Base-by-base conservation (phyloP, 208 protist species). In the Porcisia hertigi region DNA sequence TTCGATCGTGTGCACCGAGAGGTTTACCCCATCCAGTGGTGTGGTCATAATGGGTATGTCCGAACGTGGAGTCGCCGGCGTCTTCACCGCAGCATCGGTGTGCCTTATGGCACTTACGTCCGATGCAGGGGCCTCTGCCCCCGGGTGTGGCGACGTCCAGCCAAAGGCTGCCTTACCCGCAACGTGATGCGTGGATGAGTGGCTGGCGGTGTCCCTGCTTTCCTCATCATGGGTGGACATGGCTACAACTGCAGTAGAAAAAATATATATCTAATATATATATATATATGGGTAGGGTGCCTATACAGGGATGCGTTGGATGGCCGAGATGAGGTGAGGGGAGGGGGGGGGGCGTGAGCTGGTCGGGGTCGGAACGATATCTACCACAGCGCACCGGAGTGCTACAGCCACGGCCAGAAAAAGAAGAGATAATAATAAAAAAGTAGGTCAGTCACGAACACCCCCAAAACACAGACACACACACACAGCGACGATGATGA, bases 101-200 rank as follows among this genome's bases (percentile, higher is more conserved):
- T 53, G 59, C 55, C 39, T 58, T 30, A 47, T 43, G 12, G 57
- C 41, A 12, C 63, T 52, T n/a, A 62, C 12, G 25, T 36, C 34
- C 14, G 11, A 59, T 14, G 4, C 58, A n/a, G 69, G 3, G 16
- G 45, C 23, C 36, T 71, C 14, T 16, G 66, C 36, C 30, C 36
- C 34, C 9, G 72, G 52, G 43, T 64, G 49, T 57, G 71, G 58
- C 49, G 12, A 34, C 9, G 69, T 52, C 9, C 43, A 30, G 14
- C 41, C 34, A n/a, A 75, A 58, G 23, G 59, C 59, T 1, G 78
- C 69, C 25, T 76, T 75, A 55, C 76, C 72, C 39, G 62, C 67
- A 45, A 79, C 73, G 16, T 63, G 64, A 49, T 70, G 16, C 36
- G 43, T 43, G 62, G 7, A 49, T 1, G 62, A 20, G 57, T 18